Conservation (phyloP, 1,139 yeast species). For the Pichia sp. region DNA sequence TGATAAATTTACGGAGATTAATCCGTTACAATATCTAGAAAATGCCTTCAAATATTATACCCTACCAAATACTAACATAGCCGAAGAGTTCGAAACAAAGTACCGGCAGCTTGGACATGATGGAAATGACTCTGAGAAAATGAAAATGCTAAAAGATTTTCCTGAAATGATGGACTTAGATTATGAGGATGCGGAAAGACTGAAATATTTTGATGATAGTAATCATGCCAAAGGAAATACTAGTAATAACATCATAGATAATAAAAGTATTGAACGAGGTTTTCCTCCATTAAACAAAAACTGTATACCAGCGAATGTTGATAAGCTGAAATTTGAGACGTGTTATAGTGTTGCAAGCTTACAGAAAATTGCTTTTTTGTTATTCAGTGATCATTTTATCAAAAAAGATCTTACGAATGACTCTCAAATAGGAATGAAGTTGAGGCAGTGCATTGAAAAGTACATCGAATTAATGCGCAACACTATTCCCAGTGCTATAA, state of each 20-base stretch:
- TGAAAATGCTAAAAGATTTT: not conserved
- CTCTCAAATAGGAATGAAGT: not conserved
- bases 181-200: not conserved
- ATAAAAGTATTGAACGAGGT: not conserved
- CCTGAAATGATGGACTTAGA: not conserved
- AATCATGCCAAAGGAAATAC: not conserved
- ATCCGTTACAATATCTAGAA: not conserved
- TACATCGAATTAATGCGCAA: conserved; percentile 13
- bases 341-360: not conserved
- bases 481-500: conserved; percentile 15
- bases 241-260: not conserved
- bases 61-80: not conserved
- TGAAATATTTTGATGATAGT: not conserved
- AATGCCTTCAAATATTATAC: conserved; percentile 6
- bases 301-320: not conserved
- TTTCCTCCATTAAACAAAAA: not conserved
- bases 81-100: conserved; percentile 1
- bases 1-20: not conserved
- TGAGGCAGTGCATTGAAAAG: conserved; percentile 12
- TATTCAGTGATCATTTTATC: not conserved
- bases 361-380: not conserved
- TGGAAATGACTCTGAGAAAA: not conserved
- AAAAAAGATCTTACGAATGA: conserved; percentile 2
- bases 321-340: conserved; percentile 2
- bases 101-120: not conserved